Percentiles rank a stretch among this genome's conserved stretches.
phyloP scores from a whole-genome alignment of 352 stramenopile species.

The Globisporangium uncinulatum region DNA sequence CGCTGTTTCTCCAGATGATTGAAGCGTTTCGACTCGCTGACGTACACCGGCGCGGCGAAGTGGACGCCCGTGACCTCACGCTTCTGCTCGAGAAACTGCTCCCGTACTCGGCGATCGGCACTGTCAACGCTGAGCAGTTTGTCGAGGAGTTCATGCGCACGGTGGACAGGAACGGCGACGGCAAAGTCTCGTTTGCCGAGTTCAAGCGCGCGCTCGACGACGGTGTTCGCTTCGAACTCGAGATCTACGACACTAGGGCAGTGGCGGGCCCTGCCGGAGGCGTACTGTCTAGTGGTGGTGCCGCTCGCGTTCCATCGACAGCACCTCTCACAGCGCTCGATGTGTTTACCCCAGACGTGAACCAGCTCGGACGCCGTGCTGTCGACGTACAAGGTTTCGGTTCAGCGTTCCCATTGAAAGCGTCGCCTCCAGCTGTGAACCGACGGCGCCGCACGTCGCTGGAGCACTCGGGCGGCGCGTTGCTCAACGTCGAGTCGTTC shows the following conservation, averaged over 20 bases:
- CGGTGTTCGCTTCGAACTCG: conserved; percentile 68
- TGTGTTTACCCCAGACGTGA: too few species aligned
- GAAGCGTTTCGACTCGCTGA: conserved; percentile 75
- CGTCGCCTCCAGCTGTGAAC: neutral
- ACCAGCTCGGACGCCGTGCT: neutral
- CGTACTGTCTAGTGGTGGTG: too few species aligned
- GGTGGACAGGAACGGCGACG: conserved; percentile 56
- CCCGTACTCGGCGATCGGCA: conserved; percentile 39
- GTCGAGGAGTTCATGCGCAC: conserved; percentile 69
- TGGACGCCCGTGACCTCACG: conserved; percentile 66
- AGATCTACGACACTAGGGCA: conserved; percentile 39
- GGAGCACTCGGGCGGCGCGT: conserved; percentile 14
- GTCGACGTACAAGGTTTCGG: too few species aligned
- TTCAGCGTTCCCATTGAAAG: too few species aligned
- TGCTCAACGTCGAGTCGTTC: conserved; percentile 43
- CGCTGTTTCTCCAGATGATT: conserved; percentile 86
- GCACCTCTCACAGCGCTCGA: too few species aligned
- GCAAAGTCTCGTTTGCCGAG: conserved; percentile 75
- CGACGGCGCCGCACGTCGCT: conserved; percentile 2
- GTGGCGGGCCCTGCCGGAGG: conserved; percentile 5
- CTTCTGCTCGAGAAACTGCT: conserved; percentile 78
- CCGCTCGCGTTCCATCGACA: neutral
- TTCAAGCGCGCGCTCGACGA: conserved; percentile 74
- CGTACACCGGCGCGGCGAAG: conserved; percentile 74
- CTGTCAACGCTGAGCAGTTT: conserved; percentile 61